phyloP scores from a whole-genome alignment of 306 rosid genomes.

The Alnus glutinosa region DNA sequence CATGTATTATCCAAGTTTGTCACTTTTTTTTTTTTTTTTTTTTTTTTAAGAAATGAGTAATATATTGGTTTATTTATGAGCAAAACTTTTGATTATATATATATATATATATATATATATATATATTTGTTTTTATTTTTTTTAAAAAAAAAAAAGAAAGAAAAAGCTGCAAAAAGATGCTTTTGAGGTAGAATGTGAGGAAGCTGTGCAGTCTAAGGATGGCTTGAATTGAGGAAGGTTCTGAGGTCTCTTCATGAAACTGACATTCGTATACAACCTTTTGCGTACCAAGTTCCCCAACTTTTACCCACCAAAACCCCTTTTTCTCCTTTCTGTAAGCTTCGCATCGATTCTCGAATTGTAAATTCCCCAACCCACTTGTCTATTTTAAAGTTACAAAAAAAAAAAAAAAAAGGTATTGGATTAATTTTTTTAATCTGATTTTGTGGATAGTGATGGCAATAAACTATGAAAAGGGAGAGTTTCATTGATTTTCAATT shows the following conservation, averaged over 20 bases:
- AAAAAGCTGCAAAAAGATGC: not conserved
- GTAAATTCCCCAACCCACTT: not conserved
- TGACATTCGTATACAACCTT: not conserved
- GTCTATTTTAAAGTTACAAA: not conserved
- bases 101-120: too few species aligned
- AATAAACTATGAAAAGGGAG: not conserved
- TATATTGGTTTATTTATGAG: too few species aligned
- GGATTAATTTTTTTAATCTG: not conserved
- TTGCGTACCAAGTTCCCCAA: not conserved
- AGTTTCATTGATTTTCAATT: not conserved
- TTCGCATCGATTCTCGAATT: not conserved
- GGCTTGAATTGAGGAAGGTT: not conserved
- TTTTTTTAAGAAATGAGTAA: too few species aligned
- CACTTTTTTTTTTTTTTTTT: too few species aligned
- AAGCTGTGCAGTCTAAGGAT: not conserved
- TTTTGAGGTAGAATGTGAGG: not conserved
- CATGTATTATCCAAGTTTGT: too few species aligned
- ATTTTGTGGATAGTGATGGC: not conserved
- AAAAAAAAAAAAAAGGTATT: too few species aligned
- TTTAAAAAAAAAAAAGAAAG: too few species aligned
- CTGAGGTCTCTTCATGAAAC: not conserved
- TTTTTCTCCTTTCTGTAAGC: not conserved
- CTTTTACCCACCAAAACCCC: not conserved
- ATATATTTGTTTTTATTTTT: not conserved
- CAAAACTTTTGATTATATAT: too few species aligned